A percentile compares a stretch with the other conserved stretches of the same genome.
Evolutionary conservation across 805 yeast genomes (phyloP).

Genomic region (Candida glaebosa): DNA sequence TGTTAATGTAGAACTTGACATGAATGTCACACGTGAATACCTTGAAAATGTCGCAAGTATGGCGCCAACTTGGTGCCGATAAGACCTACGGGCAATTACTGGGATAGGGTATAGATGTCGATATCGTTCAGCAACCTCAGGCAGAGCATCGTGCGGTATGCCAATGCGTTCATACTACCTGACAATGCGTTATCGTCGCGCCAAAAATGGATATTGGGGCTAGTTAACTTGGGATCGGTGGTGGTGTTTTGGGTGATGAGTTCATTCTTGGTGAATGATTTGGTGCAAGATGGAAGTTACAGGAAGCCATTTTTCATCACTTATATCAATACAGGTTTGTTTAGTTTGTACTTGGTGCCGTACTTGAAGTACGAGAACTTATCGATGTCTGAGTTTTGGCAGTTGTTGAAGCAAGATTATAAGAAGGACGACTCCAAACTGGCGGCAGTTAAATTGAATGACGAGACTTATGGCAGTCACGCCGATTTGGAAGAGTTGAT

Average conservation of each 20-base stretch:
- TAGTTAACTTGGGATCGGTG: conserved; percentile 68
- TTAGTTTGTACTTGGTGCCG: conserved; percentile 73
- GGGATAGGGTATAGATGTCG: not conserved
- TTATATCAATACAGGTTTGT: conserved; percentile 84
- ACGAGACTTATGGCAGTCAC: conserved; percentile 1
- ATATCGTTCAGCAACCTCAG: not conserved
- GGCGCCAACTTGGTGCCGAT: too few relatives aligned
- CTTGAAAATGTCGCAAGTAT: not conserved
- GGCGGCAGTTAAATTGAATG: conserved; percentile 8
- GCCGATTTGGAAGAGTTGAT: conserved; percentile 1
- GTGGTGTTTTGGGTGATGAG: conserved; percentile 89
- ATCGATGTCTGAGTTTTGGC: conserved; percentile 19
- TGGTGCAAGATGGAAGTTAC: conserved; percentile 67
- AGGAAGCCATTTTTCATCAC: conserved; percentile 92
- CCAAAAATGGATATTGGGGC: conserved; percentile 73
- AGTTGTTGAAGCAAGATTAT: conserved; percentile 21
- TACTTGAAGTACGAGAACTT: conserved; percentile 33
- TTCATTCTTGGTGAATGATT: conserved; percentile 75
- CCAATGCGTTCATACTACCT: conserved; percentile 18
- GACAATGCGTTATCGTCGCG: conserved; percentile 21
- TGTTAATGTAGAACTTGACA: too few relatives aligned
- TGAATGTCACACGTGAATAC: conserved; percentile 1
- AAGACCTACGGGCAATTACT: too few relatives aligned
- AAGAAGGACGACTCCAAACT: conserved; percentile 8
- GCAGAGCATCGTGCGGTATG: conserved; percentile 5